Evolutionary conservation across 2,329 filamentous ascomycete species (phyloP).

Genomic region (Fusarium sp.): DNA sequence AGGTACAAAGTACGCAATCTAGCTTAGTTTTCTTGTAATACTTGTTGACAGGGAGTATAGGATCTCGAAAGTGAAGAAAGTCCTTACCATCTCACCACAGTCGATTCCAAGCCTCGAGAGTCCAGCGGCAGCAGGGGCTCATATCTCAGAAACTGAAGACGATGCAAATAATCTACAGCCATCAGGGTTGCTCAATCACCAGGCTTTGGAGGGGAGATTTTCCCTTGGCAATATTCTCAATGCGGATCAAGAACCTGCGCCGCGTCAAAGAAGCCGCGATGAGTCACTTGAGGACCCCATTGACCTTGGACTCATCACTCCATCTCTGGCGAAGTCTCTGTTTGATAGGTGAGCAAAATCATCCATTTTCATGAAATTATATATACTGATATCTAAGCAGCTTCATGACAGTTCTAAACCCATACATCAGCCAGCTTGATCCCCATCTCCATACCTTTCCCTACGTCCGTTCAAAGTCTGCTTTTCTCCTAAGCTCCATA

Average conservation of each 20-base stretch:
- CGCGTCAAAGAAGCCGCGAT: background rate
- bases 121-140: background rate
- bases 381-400: background rate
- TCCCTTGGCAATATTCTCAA: background rate
- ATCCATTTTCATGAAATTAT: fast-evolving
- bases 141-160: background rate
- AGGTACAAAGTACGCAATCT: background rate
- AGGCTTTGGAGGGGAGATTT: background rate
- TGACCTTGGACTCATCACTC: background rate
- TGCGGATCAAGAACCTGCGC: background rate
- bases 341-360: background rate
- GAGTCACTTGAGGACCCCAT: background rate
- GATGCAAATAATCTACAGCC: background rate
- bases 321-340: background rate
- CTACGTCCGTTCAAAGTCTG: background rate
- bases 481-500: background rate
- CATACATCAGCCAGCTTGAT: background rate
- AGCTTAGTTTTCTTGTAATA: fast-evolving
- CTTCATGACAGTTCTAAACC: background rate
- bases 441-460: background rate
- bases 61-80: background rate
- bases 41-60: background rate
- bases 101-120: background rate
- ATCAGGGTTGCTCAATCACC: background rate
- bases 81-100: background rate